A percentile compares a stretch with the other conserved stretches of the same genome.
Conservation (phyloP, 345 rosid species). For the Trapa bicornis region DNA sequence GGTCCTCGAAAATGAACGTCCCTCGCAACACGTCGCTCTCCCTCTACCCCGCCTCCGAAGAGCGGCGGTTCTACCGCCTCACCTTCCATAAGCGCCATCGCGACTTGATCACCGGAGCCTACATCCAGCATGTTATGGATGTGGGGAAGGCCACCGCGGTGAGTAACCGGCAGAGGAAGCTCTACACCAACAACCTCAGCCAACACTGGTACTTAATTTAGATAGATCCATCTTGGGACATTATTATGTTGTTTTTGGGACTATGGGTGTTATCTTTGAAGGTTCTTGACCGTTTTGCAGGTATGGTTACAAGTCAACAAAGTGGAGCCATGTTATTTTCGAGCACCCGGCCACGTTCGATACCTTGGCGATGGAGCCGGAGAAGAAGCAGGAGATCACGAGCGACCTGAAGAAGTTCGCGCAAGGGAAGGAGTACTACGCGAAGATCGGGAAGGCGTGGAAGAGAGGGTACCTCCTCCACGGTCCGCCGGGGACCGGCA, state of each 20-base stretch:
- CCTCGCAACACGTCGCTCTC: neutral
- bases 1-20: neutral
- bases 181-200: conserved; percentile 4
- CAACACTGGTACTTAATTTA: neutral
- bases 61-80: conserved; percentile 6
- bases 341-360: conserved; percentile 19
- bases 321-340: conserved; percentile 16
- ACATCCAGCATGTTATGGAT: conserved; percentile 4
- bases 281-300: neutral
- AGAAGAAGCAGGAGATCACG: conserved; percentile 12
- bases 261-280: no score
- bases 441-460: conserved; percentile 14
- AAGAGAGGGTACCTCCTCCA: conserved; percentile 12
- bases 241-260: no score
- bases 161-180: conserved; percentile 11
- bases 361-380: conserved; percentile 14
- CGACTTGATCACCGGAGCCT: conserved; percentile 3
- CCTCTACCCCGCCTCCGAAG: neutral
- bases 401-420: conserved; percentile 11
- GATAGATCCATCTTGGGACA: no score
- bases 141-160: conserved; percentile 8
- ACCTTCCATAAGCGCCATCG: conserved; percentile 8
- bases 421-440: conserved; percentile 12
- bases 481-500: conserved; percentile 20
- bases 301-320: neutral